Evolutionary conservation across 108 stramenopile genomes (phyloP), one percentile per base, ranked within the genome.

Genomic region (Stephanodiscus minutulus): DNA sequence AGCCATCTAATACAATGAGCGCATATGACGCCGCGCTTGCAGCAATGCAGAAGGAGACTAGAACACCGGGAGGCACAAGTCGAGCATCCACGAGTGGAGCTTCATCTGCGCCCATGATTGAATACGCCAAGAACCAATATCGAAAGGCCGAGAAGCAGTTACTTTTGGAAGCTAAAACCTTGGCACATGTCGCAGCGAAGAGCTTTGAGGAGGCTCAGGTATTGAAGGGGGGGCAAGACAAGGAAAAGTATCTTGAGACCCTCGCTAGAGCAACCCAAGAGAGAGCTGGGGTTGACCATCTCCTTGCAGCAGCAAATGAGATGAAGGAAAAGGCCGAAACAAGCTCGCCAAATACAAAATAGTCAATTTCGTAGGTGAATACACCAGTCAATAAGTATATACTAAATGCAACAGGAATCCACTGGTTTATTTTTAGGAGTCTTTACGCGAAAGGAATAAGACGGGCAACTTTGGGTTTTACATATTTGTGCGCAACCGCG

Each of bases 301-400:
- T 77, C 6, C 63, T 77, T 36, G 69, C 48, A 12, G 63, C 64
- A 65, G 76, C 76, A 25, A 65, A 64, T 29, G 76, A 70, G 31
- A 70, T 77, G 69, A 64, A 67, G 56, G 64, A 39, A 60, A 70
- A 70, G 61, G 69, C 68, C 17, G 76, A 70, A 27, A 67, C n/a
- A 15, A 15, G 43, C 43, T 44, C 15, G 43, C n/a, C n/a, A n/a
- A n/a, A n/a, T n/a, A n/a, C n/a, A n/a, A n/a, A n/a, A n/a, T n/a
- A n/a, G n/a, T n/a, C n/a, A n/a, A n/a, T n/a, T n/a, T n/a, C n/a
- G n/a, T n/a, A n/a, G n/a, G n/a, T n/a, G n/a, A n/a, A n/a, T n/a
- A n/a, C n/a, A n/a, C n/a, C n/a, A n/a, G n/a, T n/a, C n/a, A n/a
- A n/a, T n/a, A n/a, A n/a, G n/a, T n/a, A n/a, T n/a, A n/a, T n/a